phyloP scores from a whole-genome alignment of 305 asterid genomes.

The Coffea humblotiana region DNA sequence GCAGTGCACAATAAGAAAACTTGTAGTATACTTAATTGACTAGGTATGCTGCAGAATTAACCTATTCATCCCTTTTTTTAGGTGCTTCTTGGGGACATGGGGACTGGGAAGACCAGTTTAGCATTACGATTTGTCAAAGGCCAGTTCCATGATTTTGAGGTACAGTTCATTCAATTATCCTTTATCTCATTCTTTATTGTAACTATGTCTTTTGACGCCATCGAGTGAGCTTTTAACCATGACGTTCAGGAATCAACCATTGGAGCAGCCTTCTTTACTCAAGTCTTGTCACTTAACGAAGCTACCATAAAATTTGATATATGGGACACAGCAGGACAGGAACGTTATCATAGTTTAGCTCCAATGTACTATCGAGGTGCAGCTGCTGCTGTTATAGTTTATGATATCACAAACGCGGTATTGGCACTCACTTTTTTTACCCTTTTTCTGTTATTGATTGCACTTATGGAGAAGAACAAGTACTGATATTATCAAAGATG shows the following conservation, averaged over 20 bases:
- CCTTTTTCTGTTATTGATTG: background rate
- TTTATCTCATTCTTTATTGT: background rate
- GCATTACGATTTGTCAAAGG: slow-evolving; percentile 40
- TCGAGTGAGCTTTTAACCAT: background rate
- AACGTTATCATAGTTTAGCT: slow-evolving; percentile 39
- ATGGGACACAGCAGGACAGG: slow-evolving; percentile 46
- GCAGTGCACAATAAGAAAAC: no score
- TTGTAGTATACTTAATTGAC: background rate
- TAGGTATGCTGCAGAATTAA: background rate
- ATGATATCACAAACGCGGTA: slow-evolving; percentile 36
- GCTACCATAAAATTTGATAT: slow-evolving; percentile 36
- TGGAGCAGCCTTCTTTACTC: slow-evolving; percentile 44
- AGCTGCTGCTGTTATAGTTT: slow-evolving; percentile 36
- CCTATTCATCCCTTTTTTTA: slow-evolving; percentile 7
- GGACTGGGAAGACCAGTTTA: slow-evolving; percentile 41
- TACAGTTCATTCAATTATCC: background rate
- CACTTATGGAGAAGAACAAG: background rate
- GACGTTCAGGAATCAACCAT: slow-evolving; percentile 35
- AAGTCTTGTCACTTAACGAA: slow-evolving; percentile 30
- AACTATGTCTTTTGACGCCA: background rate
- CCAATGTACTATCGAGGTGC: slow-evolving; percentile 45
- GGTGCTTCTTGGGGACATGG: slow-evolving; percentile 46
- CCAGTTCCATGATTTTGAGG: slow-evolving; percentile 38
- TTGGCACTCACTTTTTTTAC: background rate
- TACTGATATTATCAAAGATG: background rate